Conservation (phyloP, 805 yeast species). For the Schizosaccharomyces pombe region DNA sequence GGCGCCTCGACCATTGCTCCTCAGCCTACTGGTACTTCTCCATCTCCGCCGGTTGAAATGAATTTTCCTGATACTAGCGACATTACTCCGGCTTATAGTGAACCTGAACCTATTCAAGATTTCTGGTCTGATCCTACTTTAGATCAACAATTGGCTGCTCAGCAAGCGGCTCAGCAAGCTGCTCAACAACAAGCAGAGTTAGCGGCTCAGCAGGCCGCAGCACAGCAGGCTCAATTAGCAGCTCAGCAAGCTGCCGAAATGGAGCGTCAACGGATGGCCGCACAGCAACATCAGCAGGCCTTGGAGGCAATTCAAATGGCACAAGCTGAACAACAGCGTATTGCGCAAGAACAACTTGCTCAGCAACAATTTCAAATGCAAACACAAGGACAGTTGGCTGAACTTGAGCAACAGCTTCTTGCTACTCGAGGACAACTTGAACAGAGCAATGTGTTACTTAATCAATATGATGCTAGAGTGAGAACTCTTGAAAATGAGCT, state of each 20-base stretch:
- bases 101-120: slow-evolving; percentile 19
- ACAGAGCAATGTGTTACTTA: slow-evolving; percentile 58
- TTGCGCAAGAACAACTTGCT: slow-evolving; percentile 44
- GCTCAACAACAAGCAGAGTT: slow-evolving; percentile 26
- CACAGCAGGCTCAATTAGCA: slow-evolving; percentile 23
- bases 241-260: slow-evolving; percentile 42
- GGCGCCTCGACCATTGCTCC: slow-evolving; percentile 11
- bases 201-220: slow-evolving; percentile 17
- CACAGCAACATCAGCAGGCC: slow-evolving; percentile 41
- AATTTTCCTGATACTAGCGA: not conserved
- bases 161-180: not conserved
- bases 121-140: slow-evolving; percentile 18
- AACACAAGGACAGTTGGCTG: slow-evolving; percentile 55
- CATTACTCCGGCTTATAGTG: slow-evolving; percentile 10
- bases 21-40: not conserved
- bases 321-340: slow-evolving; percentile 43
- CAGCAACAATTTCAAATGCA: slow-evolving; percentile 49
- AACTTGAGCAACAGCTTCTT: slow-evolving; percentile 57
- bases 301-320: slow-evolving; percentile 53
- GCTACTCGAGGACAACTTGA: slow-evolving; percentile 61
- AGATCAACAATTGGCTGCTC: not conserved
- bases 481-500: slow-evolving; percentile 59
- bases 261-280: slow-evolving; percentile 42
- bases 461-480: slow-evolving; percentile 71
- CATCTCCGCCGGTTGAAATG: not conserved